A percentile compares a stretch with the other conserved stretches of the same genome.
phyloP scores from a whole-genome alignment of 1,139 yeast species.

The Geotrichum klebahnii region DNA sequence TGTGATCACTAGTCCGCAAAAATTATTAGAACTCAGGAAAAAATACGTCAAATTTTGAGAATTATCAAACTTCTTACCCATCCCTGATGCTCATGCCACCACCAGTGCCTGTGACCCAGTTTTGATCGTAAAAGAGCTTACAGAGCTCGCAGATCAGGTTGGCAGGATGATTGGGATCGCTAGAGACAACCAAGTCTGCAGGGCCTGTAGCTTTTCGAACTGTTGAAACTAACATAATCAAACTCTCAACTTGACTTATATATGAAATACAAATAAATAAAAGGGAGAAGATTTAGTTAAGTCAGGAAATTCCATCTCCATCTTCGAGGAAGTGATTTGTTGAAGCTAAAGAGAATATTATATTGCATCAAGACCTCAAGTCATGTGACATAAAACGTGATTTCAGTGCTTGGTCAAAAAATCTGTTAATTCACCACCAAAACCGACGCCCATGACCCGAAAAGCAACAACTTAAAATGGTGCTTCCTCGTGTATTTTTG shows the following conservation, averaged over 20 bases:
- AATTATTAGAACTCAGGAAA: too few relatives aligned
- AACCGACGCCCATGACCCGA: too few relatives aligned
- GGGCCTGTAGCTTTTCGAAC: conserved; percentile 20
- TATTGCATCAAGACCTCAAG: too few relatives aligned
- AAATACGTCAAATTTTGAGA: too few relatives aligned
- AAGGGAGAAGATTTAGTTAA: background rate
- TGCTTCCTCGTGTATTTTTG: conserved; percentile 44
- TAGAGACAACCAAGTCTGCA: conserved; percentile 43
- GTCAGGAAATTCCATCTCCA: background rate
- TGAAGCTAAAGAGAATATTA: background rate
- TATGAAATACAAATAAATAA: background rate
- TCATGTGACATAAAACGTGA: too few relatives aligned
- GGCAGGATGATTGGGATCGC: conserved; percentile 73
- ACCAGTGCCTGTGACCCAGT: conserved; percentile 96
- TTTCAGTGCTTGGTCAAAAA: too few relatives aligned
- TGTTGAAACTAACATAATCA: background rate
- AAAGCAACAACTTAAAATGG: conserved; percentile 1
- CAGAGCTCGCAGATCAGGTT: conserved; percentile 81
- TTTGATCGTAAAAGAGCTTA: conserved; percentile 66
- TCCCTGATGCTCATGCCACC: conserved; percentile 86
- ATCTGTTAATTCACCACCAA: too few relatives aligned
- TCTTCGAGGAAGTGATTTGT: background rate
- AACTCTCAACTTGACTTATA: background rate
- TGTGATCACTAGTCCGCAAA: conserved; percentile 45
- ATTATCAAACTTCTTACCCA: conserved; percentile 35